Conservation (phyloP, 805 yeast genomes). For the Candida chilensis region DNA sequence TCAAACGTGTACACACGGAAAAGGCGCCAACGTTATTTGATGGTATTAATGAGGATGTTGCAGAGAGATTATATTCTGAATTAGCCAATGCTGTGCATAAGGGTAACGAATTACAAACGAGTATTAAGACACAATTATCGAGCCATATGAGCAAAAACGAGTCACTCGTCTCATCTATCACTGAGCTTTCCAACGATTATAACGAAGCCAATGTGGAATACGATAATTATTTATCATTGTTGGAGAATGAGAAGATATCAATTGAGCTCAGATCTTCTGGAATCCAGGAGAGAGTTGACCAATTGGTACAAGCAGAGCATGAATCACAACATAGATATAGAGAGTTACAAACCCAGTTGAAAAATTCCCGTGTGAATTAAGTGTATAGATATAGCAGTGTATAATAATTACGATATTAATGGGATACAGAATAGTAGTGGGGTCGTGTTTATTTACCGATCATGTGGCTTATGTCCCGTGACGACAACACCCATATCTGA, state of each 20-base stretch:
- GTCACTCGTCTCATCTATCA: not conserved
- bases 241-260: conserved; percentile 4
- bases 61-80: not conserved
- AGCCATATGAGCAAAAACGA: not conserved
- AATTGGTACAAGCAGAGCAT: conserved; percentile 4
- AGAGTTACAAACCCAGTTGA: no score
- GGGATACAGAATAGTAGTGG: no score
- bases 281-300: conserved; percentile 5
- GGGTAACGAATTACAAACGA: not conserved
- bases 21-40: no score
- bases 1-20: no score
- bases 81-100: not conserved
- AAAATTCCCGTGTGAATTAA: no score
- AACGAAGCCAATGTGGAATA: not conserved
- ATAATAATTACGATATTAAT: no score
- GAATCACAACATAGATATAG: conserved; percentile 5
- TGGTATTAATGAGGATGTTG: not conserved
- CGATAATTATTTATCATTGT: conserved; percentile 2
- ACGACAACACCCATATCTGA: no score
- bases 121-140: not conserved
- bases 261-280: conserved; percentile 3
- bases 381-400: no score
- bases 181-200: not conserved
- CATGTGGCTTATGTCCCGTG: no score
- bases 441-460: no score